phyloP scores from a whole-genome alignment of 2,329 filamentous ascomycete genomes.

The Penicillium vulpinum region DNA sequence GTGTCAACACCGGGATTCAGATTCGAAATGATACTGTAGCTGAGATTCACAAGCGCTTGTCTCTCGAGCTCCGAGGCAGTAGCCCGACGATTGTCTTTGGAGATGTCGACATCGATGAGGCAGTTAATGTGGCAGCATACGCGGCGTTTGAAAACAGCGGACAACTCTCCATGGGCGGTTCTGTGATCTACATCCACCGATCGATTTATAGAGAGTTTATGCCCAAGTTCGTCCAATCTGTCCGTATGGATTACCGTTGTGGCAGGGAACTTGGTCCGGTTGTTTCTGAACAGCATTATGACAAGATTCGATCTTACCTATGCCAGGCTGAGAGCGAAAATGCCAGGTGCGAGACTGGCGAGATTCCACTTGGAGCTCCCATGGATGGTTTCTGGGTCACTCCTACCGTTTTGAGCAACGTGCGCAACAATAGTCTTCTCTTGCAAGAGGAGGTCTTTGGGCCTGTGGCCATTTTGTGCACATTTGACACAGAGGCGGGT shows the following conservation, averaged over 20 bases:
- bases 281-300: background rate
- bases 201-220: background rate
- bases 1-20: background rate
- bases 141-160: background rate
- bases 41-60: background rate
- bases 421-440: background rate
- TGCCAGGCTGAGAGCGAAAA: background rate
- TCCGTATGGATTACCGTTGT: background rate
- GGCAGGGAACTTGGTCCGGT: background rate
- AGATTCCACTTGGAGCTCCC: background rate
- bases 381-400: background rate
- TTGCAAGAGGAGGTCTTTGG: background rate
- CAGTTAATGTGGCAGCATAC: background rate
- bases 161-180: background rate
- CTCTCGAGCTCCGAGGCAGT: background rate
- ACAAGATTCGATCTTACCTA: background rate
- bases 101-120: background rate
- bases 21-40: background rate
- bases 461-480: background rate
- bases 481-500: background rate
- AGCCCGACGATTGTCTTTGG: background rate
- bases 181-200: background rate
- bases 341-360: background rate
- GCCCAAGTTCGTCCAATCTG: accelerated
- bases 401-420: background rate